phyloP scores from a whole-genome alignment of 495 filamentous ascomycete genomes.

The Daldinia decipiens region DNA sequence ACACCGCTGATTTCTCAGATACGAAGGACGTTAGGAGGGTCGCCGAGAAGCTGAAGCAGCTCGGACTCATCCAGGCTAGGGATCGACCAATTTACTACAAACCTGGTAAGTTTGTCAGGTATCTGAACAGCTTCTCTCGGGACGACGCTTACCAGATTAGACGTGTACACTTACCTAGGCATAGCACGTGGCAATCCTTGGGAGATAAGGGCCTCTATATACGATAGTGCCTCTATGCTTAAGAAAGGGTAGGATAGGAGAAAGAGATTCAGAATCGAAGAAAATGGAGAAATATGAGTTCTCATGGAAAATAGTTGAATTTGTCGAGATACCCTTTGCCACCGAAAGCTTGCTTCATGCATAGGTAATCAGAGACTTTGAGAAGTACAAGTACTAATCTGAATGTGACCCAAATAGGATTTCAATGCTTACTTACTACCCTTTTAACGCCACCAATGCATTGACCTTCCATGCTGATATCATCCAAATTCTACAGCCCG shows the following conservation, averaged over 20 bases:
- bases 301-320: constrained; percentile 23
- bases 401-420: constrained; percentile 25
- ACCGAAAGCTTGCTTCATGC: constrained; percentile 8
- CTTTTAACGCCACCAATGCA: constrained; percentile 39
- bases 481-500: background rate
- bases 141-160: constrained; percentile 49
- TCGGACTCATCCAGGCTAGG: constrained; percentile 64
- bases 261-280: background rate
- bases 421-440: constrained; percentile 34
- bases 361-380: constrained; percentile 22
- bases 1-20: constrained; percentile 79
- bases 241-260: constrained; percentile 15
- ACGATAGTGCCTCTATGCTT: constrained; percentile 55
- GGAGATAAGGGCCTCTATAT: constrained; percentile 70
- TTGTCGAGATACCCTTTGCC: constrained; percentile 33
- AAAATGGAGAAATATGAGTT: constrained; percentile 11
- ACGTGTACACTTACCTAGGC: constrained; percentile 78
- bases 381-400: constrained; percentile 10
- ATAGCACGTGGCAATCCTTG: constrained; percentile 74
- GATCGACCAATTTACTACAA: constrained; percentile 78
- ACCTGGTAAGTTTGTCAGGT: constrained; percentile 59
- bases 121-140: background rate
- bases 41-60: constrained; percentile 64
- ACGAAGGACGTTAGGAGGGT: constrained; percentile 74
- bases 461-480: constrained; percentile 8